A percentile compares a stretch with the other conserved stretches of the same genome.
These are phyloP conservation scores for Darksidea phi DNA, from an alignment of 495 filamentous ascomycete genomes.

Conservation along the genomic window DNA sequence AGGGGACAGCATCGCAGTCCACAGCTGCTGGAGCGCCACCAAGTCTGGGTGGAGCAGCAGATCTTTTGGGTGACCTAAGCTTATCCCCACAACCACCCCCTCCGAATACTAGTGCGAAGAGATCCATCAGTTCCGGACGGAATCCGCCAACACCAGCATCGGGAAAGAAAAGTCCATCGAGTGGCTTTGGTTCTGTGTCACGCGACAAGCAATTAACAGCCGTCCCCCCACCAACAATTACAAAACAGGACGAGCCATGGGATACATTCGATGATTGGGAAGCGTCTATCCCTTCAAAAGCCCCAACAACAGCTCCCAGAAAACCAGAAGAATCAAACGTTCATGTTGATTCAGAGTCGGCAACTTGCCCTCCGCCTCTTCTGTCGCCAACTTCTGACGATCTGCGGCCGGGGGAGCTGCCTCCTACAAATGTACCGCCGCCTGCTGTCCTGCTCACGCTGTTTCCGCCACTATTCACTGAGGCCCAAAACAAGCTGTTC, in stretches of 20 bases:
- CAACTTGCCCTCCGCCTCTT: slow-evolving; percentile 6
- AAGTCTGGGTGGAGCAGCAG: slow-evolving; percentile 5
- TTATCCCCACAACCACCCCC: slow-evolving; percentile 11
- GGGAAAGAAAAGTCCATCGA: slow-evolving; percentile 6
- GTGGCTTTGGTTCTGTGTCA: slow-evolving; percentile 15
- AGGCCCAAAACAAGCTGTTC: slow-evolving; percentile 44
- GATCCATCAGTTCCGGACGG: not conserved
- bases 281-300: slow-evolving; percentile 22
- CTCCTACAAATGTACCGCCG: slow-evolving; percentile 86
- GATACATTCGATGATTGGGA: slow-evolving; percentile 42
- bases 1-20: slow-evolving; percentile 12
- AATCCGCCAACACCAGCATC: not conserved
- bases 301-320: not conserved
- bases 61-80: slow-evolving; percentile 19
- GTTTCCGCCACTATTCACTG: slow-evolving; percentile 63
- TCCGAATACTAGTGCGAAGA: not conserved
- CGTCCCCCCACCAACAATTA: not conserved
- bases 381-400: slow-evolving; percentile 6
- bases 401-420: slow-evolving; percentile 43
- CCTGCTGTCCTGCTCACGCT: slow-evolving; percentile 77
- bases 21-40: not conserved
- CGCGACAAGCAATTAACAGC: slow-evolving; percentile 1
- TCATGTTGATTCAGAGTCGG: not conserved
- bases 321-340: not conserved
- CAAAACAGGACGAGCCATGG: slow-evolving; percentile 36